A percentile compares a stretch with the other conserved stretches of the same genome.
phyloP scores from a whole-genome alignment of 805 yeast species.

The Diddensiella santjacobensis region DNA sequence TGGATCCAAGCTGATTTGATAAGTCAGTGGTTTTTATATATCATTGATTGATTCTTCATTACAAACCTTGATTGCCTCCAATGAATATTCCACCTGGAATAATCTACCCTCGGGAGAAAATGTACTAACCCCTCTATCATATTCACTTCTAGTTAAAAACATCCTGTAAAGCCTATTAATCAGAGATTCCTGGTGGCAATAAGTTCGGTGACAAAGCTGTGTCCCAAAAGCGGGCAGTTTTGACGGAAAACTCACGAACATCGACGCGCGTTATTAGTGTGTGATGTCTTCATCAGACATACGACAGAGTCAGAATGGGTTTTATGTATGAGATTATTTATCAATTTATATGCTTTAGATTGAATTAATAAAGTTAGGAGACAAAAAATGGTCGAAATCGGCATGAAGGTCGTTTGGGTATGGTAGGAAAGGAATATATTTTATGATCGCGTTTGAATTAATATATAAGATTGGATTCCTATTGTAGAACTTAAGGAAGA shows the following conservation, averaged over 20 bases:
- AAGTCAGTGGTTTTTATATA: slow-evolving; percentile 3
- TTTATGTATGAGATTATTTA: background rate
- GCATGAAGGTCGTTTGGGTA: too few relatives aligned
- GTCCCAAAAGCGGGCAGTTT: too few relatives aligned
- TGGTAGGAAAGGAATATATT: too few relatives aligned
- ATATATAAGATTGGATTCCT: slow-evolving; percentile 15
- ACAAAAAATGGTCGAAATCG: background rate
- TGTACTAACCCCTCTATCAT: slow-evolving; percentile 97
- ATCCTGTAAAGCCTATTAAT: too few relatives aligned
- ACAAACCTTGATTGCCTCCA: slow-evolving; percentile 87
- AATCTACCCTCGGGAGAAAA: slow-evolving; percentile 98
- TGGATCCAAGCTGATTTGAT: slow-evolving; percentile 62
- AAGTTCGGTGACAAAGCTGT: too few relatives aligned
- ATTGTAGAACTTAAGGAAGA: slow-evolving; percentile 5
- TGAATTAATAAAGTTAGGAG: too few relatives aligned
- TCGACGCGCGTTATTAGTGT: background rate
- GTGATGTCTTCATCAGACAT: background rate
- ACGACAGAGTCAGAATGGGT: background rate
- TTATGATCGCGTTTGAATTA: too few relatives aligned
- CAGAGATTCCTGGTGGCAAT: too few relatives aligned
- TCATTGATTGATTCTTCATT: background rate
- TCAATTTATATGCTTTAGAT: too few relatives aligned
- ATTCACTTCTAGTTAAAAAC: slow-evolving; percentile 99
- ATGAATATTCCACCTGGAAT: slow-evolving; percentile 95
- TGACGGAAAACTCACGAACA: background rate